Evolutionary conservation across 2,329 filamentous ascomycete species (phyloP), one percentile per base, ranked within the genome.

Genomic region (Colletotrichum viniferum): DNA sequence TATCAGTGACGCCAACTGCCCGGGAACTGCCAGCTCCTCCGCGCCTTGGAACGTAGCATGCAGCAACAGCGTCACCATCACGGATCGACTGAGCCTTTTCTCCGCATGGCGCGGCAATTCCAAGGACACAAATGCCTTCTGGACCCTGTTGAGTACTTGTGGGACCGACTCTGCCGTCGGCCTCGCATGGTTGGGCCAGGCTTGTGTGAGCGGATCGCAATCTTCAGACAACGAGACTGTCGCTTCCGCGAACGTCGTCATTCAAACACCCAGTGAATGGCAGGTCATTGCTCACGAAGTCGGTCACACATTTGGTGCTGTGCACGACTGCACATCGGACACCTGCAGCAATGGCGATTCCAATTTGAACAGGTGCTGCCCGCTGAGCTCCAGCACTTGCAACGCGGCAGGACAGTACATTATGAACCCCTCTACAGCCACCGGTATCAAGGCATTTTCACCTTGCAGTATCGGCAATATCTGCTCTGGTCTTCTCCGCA

Each of bases 231-330:
- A 90, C 76, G 94, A 97, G 84, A 95, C 92, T 1, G 94, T 98
- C 34, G 93, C 94, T 24, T 94, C 95, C 36, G 93, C 96, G 76
- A 98, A 98, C 81, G 95, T 99, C 1, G 95, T 99, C 26, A 93
- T 97, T 30, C 92, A 92, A 77, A 98, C 95, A 0, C 89, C 91
- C 26, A 94, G 92, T 4, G 96, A 98, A 82, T 98, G 96, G 96
- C 96, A 98, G 83, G 94, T 98, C 74, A 95, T 98, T 84, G 96
- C 96, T 34, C 96, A 98, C 82, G 96, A 98, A 84, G 93, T 93
- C 4, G 96, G 96, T 2, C 96, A 98, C 83, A 98, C 96, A 0
- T 98, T 98, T 83, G 96, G 96, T 61, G 97, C 96, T 7, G 95
- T 98, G 12, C 97, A 99, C 84, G 97, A 99, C 84, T 99, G 97